Evolutionary conservation across 306 rosid genomes (phyloP), one percentile per base, ranked within the genome.

Genomic region (Begonia loranthoides): DNA sequence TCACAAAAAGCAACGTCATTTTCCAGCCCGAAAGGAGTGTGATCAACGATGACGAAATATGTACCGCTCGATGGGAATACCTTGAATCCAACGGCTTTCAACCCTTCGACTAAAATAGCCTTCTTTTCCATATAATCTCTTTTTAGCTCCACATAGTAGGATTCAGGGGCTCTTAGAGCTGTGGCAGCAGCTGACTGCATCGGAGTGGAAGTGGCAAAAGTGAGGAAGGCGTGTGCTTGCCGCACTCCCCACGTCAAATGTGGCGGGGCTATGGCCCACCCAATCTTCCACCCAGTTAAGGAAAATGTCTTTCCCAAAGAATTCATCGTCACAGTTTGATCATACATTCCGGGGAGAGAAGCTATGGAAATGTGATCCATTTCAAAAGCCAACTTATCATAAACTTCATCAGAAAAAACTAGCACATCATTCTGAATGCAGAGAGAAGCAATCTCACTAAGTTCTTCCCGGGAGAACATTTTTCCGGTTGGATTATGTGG

Each of bases 401-500:
- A 84, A 57, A 84, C 95, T 72, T 89, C 97, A 59, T 81, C 97
- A n/a, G 66, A 11, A 49, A 88, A 84, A 67, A 73, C 84, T 61
- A 88, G 52, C 54, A 88, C 93, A 58, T 81, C 93, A 41, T 88
- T 88, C 71, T 88, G 84, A 51, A 84, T 71, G 76, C 97, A 88
- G 44, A 88, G 87, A 53, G 95, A 77, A 13, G 93, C 89, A 55
- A 84, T 84, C 48, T 49, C 36, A 54, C 62, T 51, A 44, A 89
- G 79, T 60, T 89, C 95, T 60, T 79, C 89, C 43, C 58, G 58
- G 9, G 84, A 84, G 71, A 84, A 81, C 79, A 84, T 89, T 70
- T 89, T 88, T 50, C 95, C 97, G 0, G 93, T 84, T 28, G 97
- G 97, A 65, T 89, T 84, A 56, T 84, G 95, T 1, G 93, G 93